Percentiles rank a stretch among this genome's conserved stretches.
Conservation (phyloP, 306 rosid genomes). For the Acacia acuminata region DNA sequence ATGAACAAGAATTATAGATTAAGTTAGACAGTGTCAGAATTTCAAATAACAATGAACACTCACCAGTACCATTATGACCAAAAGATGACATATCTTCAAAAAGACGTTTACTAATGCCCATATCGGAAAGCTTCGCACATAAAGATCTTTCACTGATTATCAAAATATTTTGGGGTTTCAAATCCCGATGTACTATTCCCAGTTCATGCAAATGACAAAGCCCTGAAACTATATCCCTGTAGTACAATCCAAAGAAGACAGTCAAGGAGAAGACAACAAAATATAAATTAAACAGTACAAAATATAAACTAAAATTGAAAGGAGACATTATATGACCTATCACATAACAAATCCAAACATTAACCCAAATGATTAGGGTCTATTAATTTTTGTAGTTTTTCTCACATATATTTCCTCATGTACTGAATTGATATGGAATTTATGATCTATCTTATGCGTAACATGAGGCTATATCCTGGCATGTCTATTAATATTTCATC, state of each 20-base stretch:
- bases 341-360: slow-evolving; percentile 1
- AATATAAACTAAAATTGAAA: slow-evolving; percentile 20
- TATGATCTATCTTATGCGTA: too few species aligned
- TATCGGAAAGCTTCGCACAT: slow-evolving; percentile 88
- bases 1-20: background rate
- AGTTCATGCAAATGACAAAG: slow-evolving; percentile 85
- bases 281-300: background rate
- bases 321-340: slow-evolving; percentile 9
- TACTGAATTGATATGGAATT: too few species aligned
- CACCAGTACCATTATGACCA: slow-evolving; percentile 72
- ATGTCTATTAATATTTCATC: too few species aligned
- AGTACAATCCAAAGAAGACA: slow-evolving; percentile 11
- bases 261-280: slow-evolving; percentile 5
- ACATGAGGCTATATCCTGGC: background rate
- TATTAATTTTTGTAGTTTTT: background rate
- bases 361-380: background rate
- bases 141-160: slow-evolving; percentile 58
- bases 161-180: slow-evolving; percentile 94
- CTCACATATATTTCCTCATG: too few species aligned
- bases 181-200: slow-evolving; percentile 89
- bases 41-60: slow-evolving; percentile 37
- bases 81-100: slow-evolving; percentile 75
- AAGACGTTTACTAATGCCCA: slow-evolving; percentile 95
- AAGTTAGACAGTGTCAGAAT: background rate
- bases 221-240: slow-evolving; percentile 79